Percentiles rank a stretch among this genome's conserved stretches.
Evolutionary conservation across 257 asterid genomes (phyloP).

Genomic region (Sherardia arvensis): DNA sequence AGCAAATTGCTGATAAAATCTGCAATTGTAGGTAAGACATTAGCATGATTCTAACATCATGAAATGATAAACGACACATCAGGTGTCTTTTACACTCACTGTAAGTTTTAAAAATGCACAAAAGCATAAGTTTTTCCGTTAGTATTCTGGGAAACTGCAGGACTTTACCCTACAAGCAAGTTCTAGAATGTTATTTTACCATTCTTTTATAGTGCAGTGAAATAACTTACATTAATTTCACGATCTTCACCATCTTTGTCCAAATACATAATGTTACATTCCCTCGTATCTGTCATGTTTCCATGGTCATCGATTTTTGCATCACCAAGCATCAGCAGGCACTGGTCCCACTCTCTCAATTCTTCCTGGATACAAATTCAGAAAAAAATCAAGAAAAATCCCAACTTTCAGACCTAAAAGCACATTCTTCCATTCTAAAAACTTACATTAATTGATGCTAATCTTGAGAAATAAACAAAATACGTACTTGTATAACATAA

Average conservation of each 20-base stretch:
- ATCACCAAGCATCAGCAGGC: conserved; percentile 89
- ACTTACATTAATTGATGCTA: neutral
- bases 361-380: conserved; percentile 49
- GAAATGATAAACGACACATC: neutral
- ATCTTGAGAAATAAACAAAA: neutral
- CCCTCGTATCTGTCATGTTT: conserved; percentile 71
- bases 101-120: neutral
- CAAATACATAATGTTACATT: conserved; percentile 61
- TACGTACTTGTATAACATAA: neutral
- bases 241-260: conserved; percentile 97
- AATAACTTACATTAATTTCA: conserved; percentile 76
- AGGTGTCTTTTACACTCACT: neutral
- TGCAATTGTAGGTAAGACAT: conserved; percentile 21
- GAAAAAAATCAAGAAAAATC: neutral
- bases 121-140: too few species aligned
- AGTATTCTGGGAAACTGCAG: neutral
- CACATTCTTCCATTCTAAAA: neutral
- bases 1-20: conserved; percentile 92
- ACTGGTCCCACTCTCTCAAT: conserved; percentile 96
- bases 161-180: neutral
- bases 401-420: neutral
- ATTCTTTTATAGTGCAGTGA: neutral
- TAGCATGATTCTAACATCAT: neutral
- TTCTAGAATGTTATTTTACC: neutral
- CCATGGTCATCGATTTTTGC: conserved; percentile 93